These are phyloP conservation scores for Pinus taeda DNA, from an alignment of 75 land plant species.

Conservation along the genomic window DNA sequence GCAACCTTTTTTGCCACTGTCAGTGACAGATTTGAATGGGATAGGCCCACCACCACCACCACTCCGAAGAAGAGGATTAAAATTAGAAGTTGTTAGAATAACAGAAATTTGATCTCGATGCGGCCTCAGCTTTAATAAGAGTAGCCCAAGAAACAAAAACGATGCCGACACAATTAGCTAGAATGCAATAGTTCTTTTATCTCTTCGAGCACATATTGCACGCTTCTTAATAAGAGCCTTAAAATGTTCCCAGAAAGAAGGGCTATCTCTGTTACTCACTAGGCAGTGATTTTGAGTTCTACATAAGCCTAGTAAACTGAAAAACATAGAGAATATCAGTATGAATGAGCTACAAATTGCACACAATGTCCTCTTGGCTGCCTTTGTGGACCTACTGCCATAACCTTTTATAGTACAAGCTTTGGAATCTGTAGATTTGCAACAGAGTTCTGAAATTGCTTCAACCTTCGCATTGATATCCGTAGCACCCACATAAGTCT, in stretches of 20 bases:
- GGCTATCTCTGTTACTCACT: conserved; percentile 18
- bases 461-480: conserved; percentile 5
- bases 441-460: conserved; percentile 3
- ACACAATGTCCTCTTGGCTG: conserved; percentile 15
- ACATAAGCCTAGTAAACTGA: conserved; percentile 26
- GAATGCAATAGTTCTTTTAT: conserved; percentile 59
- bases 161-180: conserved; percentile 69
- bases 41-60: conserved; percentile 86
- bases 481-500: conserved; percentile 4
- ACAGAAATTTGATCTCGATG: conserved; percentile 70
- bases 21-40: conserved; percentile 62
- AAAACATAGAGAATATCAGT: conserved; percentile 26
- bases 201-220: conserved; percentile 54
- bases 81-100: conserved; percentile 63
- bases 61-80: conserved; percentile 69
- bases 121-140: conserved; percentile 56
- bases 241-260: conserved; percentile 60
- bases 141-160: conserved; percentile 63
- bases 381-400: conserved; percentile 7
- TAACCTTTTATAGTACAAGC: conserved; percentile 14
- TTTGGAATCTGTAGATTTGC: neutral
- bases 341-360: conserved; percentile 18
- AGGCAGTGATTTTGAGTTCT: conserved; percentile 25
- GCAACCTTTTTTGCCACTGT: conserved; percentile 53
- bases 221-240: conserved; percentile 65